phyloP scores from a whole-genome alignment of 306 rosid genomes.

The Fragaria ananassa region DNA sequence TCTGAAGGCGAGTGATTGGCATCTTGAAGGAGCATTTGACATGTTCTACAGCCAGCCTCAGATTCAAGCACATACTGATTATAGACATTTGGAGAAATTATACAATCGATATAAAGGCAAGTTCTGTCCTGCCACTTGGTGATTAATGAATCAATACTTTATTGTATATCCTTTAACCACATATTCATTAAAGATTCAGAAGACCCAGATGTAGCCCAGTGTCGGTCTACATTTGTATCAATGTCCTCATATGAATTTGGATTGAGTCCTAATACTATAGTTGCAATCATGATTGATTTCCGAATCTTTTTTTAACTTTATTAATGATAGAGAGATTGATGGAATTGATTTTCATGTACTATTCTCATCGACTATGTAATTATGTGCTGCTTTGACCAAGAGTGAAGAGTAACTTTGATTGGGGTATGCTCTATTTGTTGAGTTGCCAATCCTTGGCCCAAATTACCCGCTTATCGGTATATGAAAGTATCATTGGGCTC shows the following conservation, averaged over 20 bases:
- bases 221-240: neutral
- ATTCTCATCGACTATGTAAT: neutral
- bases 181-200: neutral
- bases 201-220: no score
- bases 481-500: neutral
- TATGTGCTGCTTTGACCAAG: neutral
- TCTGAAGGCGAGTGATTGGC: constrained; percentile 92
- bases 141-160: neutral
- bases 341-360: neutral
- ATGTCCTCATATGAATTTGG: neutral
- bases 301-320: neutral
- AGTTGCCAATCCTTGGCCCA: neutral
- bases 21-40: constrained; percentile 98
- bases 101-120: constrained; percentile 96
- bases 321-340: neutral
- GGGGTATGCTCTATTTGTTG: neutral
- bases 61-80: constrained; percentile 63
- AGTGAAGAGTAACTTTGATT: neutral
- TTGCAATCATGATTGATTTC: neutral
- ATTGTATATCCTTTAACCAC: neutral
- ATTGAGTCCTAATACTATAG: neutral
- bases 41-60: constrained; percentile 93
- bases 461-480: neutral
- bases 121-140: constrained; percentile 18
- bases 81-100: constrained; percentile 94